A percentile compares a stretch with the other conserved stretches of the same genome.
phyloP scores from a whole-genome alignment of 805 yeast genomes.

The Metschnikowia continentalis region DNA sequence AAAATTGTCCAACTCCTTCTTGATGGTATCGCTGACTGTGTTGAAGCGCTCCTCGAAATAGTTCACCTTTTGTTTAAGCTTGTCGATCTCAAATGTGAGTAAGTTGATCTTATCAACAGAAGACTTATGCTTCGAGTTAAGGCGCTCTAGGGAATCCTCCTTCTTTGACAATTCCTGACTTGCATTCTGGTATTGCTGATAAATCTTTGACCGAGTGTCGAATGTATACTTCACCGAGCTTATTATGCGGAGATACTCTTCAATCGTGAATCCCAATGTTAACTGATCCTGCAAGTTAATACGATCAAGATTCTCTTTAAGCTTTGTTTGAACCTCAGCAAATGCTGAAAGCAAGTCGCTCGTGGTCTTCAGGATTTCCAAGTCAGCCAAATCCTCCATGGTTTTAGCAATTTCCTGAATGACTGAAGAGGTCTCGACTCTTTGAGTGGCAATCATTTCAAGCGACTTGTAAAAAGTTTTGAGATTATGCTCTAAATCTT shows the following conservation, averaged over 20 bases:
- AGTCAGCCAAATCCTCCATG: conserved; percentile 57
- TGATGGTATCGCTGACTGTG: conserved; percentile 61
- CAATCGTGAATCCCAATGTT: conserved; percentile 81
- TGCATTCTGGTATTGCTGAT: conserved; percentile 38
- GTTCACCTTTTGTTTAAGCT: conserved; percentile 49
- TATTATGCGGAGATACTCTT: conserved; percentile 77
- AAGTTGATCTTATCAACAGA: conserved; percentile 60
- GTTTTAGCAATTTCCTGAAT: conserved; percentile 60
- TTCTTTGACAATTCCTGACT: conserved; percentile 45
- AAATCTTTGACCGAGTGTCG: conserved; percentile 64
- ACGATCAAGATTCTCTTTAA: conserved; percentile 71
- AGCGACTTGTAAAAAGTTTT: conserved; percentile 64
- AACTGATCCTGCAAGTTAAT: conserved; percentile 80
- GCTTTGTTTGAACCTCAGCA: conserved; percentile 64
- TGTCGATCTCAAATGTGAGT: conserved; percentile 56
- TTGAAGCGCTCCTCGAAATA: conserved; percentile 57
- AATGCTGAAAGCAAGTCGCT: conserved; percentile 65
- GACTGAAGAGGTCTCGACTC: conserved; percentile 66
- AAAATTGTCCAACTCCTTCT: conserved; percentile 61
- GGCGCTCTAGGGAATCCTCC: conserved; percentile 42
- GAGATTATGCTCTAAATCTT: conserved; percentile 68
- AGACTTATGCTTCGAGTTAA: conserved; percentile 39
- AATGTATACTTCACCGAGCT: conserved; percentile 72
- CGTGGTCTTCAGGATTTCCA: conserved; percentile 69
- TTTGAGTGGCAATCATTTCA: conserved; percentile 68